Evolutionary conservation across 108 stramenopile genomes (phyloP).

Genomic region (Skeletonema grethae): DNA sequence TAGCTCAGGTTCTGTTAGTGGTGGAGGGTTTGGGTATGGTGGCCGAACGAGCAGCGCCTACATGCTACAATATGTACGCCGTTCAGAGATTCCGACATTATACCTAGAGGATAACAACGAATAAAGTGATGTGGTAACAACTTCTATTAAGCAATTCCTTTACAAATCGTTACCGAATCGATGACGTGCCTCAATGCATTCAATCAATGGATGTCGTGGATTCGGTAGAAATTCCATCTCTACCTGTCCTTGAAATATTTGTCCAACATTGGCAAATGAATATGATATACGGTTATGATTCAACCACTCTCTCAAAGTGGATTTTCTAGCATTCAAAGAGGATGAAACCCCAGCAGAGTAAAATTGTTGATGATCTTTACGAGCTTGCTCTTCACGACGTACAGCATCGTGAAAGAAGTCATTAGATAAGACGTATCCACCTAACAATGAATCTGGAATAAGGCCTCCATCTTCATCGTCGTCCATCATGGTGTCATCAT

Average conservation of each 20-base stretch:
- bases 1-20: slow-evolving; percentile 23
- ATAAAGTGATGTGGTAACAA: neutral
- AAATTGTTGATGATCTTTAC: slow-evolving; percentile 2
- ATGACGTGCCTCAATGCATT: slow-evolving; percentile 51
- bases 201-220: slow-evolving; percentile 71
- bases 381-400: slow-evolving; percentile 54
- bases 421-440: slow-evolving; percentile 76
- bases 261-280: slow-evolving; percentile 79
- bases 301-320: slow-evolving; percentile 25
- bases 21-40: slow-evolving; percentile 66
- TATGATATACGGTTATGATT: slow-evolving; percentile 73
- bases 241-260: slow-evolving; percentile 58
- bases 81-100: slow-evolving; percentile 59
- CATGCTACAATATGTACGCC: slow-evolving; percentile 79
- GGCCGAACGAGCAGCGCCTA: slow-evolving; percentile 77
- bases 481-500: slow-evolving; percentile 40
- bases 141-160: neutral
- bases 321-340: slow-evolving; percentile 7
- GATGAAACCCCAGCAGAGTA: slow-evolving; percentile 8
- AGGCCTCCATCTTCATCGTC: slow-evolving; percentile 26
- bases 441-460: slow-evolving; percentile 3
- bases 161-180: slow-evolving; percentile 2
- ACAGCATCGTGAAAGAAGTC: slow-evolving; percentile 87
- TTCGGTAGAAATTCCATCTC: slow-evolving; percentile 81
- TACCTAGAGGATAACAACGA: slow-evolving; percentile 26